Evolutionary conservation across 2,329 filamentous ascomycete genomes (phyloP), one percentile per base, ranked within the genome.

Genomic region (Scopulariopsis brevicaulis): DNA sequence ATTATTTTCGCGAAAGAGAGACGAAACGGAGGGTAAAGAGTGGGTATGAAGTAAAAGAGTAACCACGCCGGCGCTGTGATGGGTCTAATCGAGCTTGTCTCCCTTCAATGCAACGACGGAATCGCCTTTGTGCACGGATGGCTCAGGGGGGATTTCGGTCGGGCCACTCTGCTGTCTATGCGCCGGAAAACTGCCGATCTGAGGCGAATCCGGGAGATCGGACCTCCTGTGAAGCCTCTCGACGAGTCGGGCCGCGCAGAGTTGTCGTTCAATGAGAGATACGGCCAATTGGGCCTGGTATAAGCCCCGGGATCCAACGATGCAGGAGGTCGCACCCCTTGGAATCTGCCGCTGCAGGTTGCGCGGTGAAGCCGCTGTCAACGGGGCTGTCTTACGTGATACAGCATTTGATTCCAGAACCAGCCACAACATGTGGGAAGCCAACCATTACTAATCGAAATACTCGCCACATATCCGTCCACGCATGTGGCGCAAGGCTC

Each of bases 381-480:
- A 50, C 28, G 28, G 14, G 3, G 46, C 14, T 20, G 46, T 50
- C 46, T 50, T 50, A 50, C 46, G 46, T 50, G n/a, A 50, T 50
- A 50, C 46, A 50, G 46, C 46, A 32, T 32, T 32, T 32, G 22
- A 6, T 50, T 50, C 46, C 22, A 22, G n/a, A 22, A 22, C n/a
- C n/a, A 22, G n/a, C n/a, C n/a, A 24, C 46, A 50, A 50, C 50
- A 18, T 48, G 40, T 15, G 40, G 15, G 6, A n/a, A 46, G 40
- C 6, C 28, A 20, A 32, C 43, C 28, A 32, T 66, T 53, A 67
- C 63, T 63, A 66, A 67, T 60, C 62, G 65, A 67, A 63, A 62
- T 65, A 63, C 52, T 67, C 70, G 67, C 67, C 70, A 68, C 70
- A 55, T 22, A 59, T 62, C 60, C 60, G 64, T n/a, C 63, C 61